A percentile compares a stretch with the other conserved stretches of the same genome.
These are phyloP conservation scores for Ceratocystiopsis minuta DNA, from an alignment of 2,329 filamentous ascomycete species.

Conservation along the genomic window DNA sequence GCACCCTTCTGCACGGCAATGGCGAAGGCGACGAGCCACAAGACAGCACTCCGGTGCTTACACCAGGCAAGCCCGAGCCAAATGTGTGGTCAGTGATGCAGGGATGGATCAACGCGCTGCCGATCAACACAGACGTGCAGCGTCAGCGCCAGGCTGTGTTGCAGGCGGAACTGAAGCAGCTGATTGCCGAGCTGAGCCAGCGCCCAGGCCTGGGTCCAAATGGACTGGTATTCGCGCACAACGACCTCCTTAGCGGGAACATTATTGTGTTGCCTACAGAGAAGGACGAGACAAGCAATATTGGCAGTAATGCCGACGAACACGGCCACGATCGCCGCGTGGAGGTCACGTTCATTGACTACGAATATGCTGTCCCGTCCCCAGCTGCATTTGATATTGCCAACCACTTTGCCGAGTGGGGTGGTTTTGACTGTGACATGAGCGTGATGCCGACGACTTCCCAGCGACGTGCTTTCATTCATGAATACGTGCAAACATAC, in stretches of 20 bases:
- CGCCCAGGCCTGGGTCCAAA: slow-evolving; percentile 59
- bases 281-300: background rate
- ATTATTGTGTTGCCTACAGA: slow-evolving; percentile 54
- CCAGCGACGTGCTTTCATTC: slow-evolving; percentile 64
- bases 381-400: slow-evolving; percentile 91
- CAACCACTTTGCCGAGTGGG: slow-evolving; percentile 98
- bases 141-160: slow-evolving; percentile 47
- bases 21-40: slow-evolving; percentile 3
- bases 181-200: slow-evolving; percentile 55
- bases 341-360: slow-evolving; percentile 76
- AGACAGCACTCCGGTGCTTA: slow-evolving; percentile 26
- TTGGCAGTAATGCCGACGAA: too few species aligned
- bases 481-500: slow-evolving; percentile 67
- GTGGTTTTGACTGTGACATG: slow-evolving; percentile 89
- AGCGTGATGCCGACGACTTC: slow-evolving; percentile 59
- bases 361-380: slow-evolving; percentile 90
- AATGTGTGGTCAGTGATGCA: slow-evolving; percentile 93
- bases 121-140: slow-evolving; percentile 52
- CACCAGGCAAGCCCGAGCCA: slow-evolving; percentile 53
- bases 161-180: slow-evolving; percentile 54
- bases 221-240: slow-evolving; percentile 80
- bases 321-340: background rate
- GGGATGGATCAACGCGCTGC: slow-evolving; percentile 83
- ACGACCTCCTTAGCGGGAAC: slow-evolving; percentile 90
- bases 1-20: slow-evolving; percentile 14